Base-by-base conservation (phyloP, 768 basidiomycete species). In the Hygrocybe coccinea region DNA sequence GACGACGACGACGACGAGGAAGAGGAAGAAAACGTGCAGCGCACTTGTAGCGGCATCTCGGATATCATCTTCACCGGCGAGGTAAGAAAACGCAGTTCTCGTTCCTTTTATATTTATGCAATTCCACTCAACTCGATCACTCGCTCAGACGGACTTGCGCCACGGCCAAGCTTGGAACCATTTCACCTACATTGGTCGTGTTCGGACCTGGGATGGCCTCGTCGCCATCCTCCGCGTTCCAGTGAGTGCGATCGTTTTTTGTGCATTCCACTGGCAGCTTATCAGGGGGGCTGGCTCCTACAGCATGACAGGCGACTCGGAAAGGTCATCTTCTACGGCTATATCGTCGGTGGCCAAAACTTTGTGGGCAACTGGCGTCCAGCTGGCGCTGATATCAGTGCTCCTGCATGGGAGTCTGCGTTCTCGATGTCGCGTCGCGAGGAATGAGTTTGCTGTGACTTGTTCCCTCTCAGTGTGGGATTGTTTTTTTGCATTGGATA, bases 361-460 rank as follows among this genome's bases (percentile, higher is more conserved):
- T 79, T 89, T 57, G 85, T 87, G 14, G 89, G 89, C 4, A 84
- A 82, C 55, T 89, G 88, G 89, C 75, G 88, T 45, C 71, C 73
- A 61, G 78, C 76, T 37, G 66, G 64, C 52, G 72, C 64, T 55
- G 78, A 80, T 43, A 71, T 74, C 2, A 65, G 74, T 5, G 62
- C 71, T 9, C 83, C 83, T 0, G 74, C 76, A 10, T 82, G 80
- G 67, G 87, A 89, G 64, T 79, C 83, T 29, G 76, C 87, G 6
- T 86, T 88, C 60, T 74, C 78, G 41, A 79, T 85, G 76, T 80
- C 82, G 34, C 73, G 74, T 65, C 69, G 79, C 56, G 71, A 75
- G 29, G 71, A 68, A 17, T 41, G 62, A 57, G 21, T 11, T 58
- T 34, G 15, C 35, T 38, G 19, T 50, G n/a, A n/a, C n/a, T n/a